Base-by-base conservation (phyloP, 345 rosid species). In the Durio zibethinus region DNA sequence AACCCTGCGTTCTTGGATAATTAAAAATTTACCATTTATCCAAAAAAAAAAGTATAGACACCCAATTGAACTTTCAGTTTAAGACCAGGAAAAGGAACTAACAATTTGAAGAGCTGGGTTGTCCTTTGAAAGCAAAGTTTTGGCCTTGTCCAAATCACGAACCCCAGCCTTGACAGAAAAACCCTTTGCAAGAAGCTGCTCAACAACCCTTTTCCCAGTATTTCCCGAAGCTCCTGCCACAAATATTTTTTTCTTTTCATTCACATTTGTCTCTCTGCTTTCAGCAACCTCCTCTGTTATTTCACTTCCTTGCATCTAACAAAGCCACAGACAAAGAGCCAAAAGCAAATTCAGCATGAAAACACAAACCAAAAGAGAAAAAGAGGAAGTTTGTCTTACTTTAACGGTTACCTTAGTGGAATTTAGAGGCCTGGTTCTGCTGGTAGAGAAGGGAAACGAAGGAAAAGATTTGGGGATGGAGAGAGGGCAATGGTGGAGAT, bases 191-290 rank as follows among this genome's bases (percentile, higher is more conserved):
- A 95, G 86, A 38, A 94, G 83, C 89, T 89, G 98, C 60, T 90
- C 91, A 5, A 94, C 93, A 23, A 94, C 86, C 76, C 97, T 85
- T 77, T 94, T 93, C 35, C 98, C 98, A 1, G 94, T 90, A 75
- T 86, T 87, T 7, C 98, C 97, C 0, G 97, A 87, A 0, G 98
- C 98, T 78, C 98, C 98, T 3, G 97, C 98, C 40, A 94, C 98
- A 76, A 94, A 91, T 12, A 92, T 84, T 50, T 85, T 94, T 88
- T 87, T 88, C 83, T 74, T 82, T 47, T 2, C 27, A 21, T 67
- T 68, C 52, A 33, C 83, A 56, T 54, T 81, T 1, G 42, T 76
- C 47, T 56, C 81, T 2, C 68, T 29, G 2, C 36, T 77, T 75
- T 81, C 82, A 12, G 79, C 43, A 25, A 79, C 81, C 50, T 84